Conservation (phyloP, 2,329 filamentous ascomycete genomes). For the Emmonsiellopsis sp. region DNA sequence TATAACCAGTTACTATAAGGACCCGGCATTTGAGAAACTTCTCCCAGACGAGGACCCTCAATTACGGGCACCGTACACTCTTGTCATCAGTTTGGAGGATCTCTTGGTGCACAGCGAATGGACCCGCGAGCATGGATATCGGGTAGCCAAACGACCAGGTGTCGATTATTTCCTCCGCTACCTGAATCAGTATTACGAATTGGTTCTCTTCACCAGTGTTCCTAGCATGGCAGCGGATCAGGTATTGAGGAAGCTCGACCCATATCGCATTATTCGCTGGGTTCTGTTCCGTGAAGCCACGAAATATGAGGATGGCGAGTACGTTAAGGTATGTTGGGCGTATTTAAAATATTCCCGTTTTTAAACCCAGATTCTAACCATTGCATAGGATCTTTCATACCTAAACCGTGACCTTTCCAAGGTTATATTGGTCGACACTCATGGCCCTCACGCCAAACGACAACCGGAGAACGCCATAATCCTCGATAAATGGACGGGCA, state of each 20-base stretch:
- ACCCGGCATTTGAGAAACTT: conserved; percentile 88
- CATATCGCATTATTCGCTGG: conserved; percentile 91
- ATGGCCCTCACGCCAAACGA: conserved; percentile 67
- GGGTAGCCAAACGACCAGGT: conserved; percentile 86
- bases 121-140: conserved; percentile 89
- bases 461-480: conserved; percentile 97
- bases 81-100: conserved; percentile 88
- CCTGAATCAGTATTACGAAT: conserved; percentile 93
- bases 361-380: conserved; percentile 5
- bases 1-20: conserved; percentile 84
- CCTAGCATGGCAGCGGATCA: conserved; percentile 78
- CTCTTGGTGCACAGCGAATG: conserved; percentile 91
- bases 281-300: conserved; percentile 94
- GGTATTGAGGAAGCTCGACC: conserved; percentile 85
- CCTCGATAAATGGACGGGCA: conserved; percentile 79
- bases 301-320: conserved; percentile 89
- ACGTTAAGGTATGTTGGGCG: conserved; percentile 65
- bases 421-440: conserved; percentile 87
- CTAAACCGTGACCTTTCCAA: conserved; percentile 93
- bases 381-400: conserved; percentile 76
- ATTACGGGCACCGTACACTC: conserved; percentile 78
- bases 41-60: conserved; percentile 64
- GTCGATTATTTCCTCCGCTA: conserved; percentile 97
- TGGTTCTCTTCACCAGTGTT: conserved; percentile 89
- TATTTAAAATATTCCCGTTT: not conserved